These are phyloP conservation scores for Psidium friedrichsthalianum DNA, from an alignment of 345 rosid genomes.

Conservation along the genomic window DNA sequence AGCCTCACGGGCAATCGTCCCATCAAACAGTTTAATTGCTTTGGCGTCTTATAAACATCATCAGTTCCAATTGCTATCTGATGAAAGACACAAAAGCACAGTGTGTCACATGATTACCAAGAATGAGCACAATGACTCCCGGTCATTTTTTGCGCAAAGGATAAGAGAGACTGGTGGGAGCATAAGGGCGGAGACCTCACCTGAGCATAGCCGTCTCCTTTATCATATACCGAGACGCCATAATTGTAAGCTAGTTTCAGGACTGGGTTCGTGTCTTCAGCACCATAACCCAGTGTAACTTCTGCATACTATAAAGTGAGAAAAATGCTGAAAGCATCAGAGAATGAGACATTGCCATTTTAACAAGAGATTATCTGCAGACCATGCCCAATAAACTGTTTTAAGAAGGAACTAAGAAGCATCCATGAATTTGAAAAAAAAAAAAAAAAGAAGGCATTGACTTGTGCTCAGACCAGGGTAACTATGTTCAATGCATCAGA, in stretches of 20 bases:
- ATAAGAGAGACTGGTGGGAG: not conserved
- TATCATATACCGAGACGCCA: constrained; percentile 75
- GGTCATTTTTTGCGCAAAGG: not conserved
- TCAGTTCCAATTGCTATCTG: constrained; percentile 95
- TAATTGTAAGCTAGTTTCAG: constrained; percentile 86
- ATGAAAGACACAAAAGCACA: not conserved
- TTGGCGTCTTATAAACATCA: constrained; percentile 89
- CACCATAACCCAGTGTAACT: constrained; percentile 90
- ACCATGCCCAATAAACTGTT: not conserved
- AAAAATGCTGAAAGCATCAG: not conserved
- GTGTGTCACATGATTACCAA: not conserved
- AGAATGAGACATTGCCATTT: not conserved
- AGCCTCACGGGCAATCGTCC: constrained; percentile 76
- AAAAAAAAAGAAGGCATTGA: not conserved
- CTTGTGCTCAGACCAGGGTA: not conserved
- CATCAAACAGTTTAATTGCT: constrained; percentile 68
- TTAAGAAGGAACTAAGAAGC: not conserved
- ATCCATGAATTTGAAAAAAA: too few species aligned
- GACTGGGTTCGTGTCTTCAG: constrained; percentile 75
- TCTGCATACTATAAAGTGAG: constrained; percentile 38
- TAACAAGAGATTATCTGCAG: not conserved
- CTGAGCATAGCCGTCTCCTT: constrained; percentile 88
- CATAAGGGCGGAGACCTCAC: constrained; percentile 12
- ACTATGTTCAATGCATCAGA: not conserved
- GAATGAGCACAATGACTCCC: not conserved